These are phyloP conservation scores for Hypoxylon subgilvum DNA, from an alignment of 495 filamentous ascomycete genomes.

Conservation along the genomic window DNA sequence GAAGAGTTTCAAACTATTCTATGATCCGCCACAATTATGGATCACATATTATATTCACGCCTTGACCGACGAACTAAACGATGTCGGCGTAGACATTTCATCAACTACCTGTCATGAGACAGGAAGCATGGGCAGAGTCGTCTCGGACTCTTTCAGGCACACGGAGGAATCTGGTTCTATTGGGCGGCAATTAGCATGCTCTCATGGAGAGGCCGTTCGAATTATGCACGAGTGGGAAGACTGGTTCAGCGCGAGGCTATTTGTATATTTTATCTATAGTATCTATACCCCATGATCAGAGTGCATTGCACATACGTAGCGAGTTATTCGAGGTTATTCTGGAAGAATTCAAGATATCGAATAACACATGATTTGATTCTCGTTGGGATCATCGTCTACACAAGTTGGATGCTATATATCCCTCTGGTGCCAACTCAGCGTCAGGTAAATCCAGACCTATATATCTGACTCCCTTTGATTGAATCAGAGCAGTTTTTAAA, in stretches of 20 bases:
- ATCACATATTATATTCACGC: not conserved
- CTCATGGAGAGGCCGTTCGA: not conserved
- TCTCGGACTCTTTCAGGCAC: not conserved
- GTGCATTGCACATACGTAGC: not conserved
- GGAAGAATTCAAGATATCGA: not conserved
- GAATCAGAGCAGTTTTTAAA: too few relatives aligned
- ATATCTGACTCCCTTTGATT: too few relatives aligned
- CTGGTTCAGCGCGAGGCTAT: conserved; percentile 1
- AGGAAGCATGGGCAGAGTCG: not conserved
- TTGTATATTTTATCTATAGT: not conserved
- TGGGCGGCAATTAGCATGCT: too few relatives aligned
- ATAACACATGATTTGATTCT: too few relatives aligned
- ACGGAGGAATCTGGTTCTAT: not conserved
- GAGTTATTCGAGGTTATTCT: not conserved
- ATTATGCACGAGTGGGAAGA: not conserved
- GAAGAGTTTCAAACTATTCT: too few relatives aligned
- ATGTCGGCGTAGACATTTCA: not conserved
- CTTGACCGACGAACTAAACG: conserved; percentile 5
- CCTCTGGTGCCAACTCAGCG: too few relatives aligned
- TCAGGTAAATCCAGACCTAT: too few relatives aligned
- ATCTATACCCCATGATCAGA: conserved; percentile 2
- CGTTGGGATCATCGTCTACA: too few relatives aligned
- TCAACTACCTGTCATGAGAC: not conserved
- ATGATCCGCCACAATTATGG: not conserved
- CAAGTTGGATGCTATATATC: too few relatives aligned